A percentile compares a stretch with the other conserved stretches of the same genome.
Evolutionary conservation across 192 early-diverging fungal species (phyloP).

Genomic region (Spinellus fusiger): DNA sequence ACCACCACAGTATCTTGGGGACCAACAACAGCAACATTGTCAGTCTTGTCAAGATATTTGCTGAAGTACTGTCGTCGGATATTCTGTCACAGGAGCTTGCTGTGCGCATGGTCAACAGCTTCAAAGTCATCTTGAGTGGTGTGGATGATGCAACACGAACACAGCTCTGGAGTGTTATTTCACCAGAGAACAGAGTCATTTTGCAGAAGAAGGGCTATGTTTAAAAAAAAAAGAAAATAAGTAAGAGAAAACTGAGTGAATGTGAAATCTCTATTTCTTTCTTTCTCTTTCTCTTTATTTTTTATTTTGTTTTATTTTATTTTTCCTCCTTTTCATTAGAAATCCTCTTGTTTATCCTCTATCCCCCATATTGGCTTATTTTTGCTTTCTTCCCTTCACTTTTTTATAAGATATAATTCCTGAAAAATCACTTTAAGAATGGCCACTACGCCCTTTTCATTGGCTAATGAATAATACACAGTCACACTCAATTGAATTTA

Average conservation of each 20-base stretch:
- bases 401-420: too few species aligned
- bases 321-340: neutral
- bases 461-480: too few species aligned
- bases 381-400: too few species aligned
- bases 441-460: too few species aligned
- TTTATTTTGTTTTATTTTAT: neutral
- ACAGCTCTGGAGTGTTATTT: slow-evolving; percentile 52
- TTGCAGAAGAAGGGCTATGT: slow-evolving; percentile 25
- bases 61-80: slow-evolving; percentile 52
- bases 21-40: slow-evolving; percentile 56
- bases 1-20: slow-evolving; percentile 58
- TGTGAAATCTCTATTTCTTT: neutral
- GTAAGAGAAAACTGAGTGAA: neutral
- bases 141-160: slow-evolving; percentile 41
- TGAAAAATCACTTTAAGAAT: too few species aligned
- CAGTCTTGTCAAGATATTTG: slow-evolving; percentile 52
- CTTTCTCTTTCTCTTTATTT: neutral
- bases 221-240: slow-evolving; percentile 6
- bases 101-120: slow-evolving; percentile 43
- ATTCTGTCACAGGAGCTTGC: slow-evolving; percentile 40
- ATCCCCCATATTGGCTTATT: too few species aligned
- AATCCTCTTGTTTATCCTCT: too few species aligned
- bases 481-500: too few species aligned
- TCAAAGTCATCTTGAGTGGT: slow-evolving; percentile 44
- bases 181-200: slow-evolving; percentile 36